A percentile compares a stretch with the other conserved stretches of the same genome.
phyloP scores from a whole-genome alignment of 768 basidiomycete species.

The Lentinula detonsa region DNA sequence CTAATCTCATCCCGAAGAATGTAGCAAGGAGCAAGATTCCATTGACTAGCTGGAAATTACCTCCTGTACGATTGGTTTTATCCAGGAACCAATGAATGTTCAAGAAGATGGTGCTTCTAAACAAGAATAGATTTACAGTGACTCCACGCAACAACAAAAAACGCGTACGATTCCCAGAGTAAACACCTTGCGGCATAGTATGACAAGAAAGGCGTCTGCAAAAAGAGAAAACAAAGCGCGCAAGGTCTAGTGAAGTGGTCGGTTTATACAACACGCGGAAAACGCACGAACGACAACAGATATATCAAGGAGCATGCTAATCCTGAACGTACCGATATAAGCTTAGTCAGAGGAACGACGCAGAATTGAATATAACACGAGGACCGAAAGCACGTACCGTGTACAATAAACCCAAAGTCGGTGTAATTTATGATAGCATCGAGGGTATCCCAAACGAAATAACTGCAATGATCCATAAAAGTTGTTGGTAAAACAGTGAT shows the following conservation, averaged over 20 bases:
- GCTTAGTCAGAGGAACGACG: background rate
- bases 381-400: slow-evolving; percentile 39
- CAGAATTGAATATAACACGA: background rate
- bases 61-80: slow-evolving; percentile 68
- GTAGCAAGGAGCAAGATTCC: slow-evolving; percentile 57
- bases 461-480: slow-evolving; percentile 27
- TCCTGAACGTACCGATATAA: slow-evolving; percentile 26
- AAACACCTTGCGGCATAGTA: slow-evolving; percentile 77
- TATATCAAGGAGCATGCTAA: slow-evolving; percentile 62
- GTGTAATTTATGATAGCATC: slow-evolving; percentile 65
- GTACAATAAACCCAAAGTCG: slow-evolving; percentile 70
- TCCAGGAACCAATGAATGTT: slow-evolving; percentile 87
- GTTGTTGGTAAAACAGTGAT: background rate
- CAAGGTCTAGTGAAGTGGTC: slow-evolving; percentile 1
- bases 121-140: background rate
- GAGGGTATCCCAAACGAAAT: slow-evolving; percentile 81
- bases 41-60: slow-evolving; percentile 62
- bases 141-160: slow-evolving; percentile 1
- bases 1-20: slow-evolving; percentile 66
- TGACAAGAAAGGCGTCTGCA: slow-evolving; percentile 65
- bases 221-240: background rate
- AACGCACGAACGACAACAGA: slow-evolving; percentile 61
- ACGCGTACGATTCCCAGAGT: slow-evolving; percentile 70
- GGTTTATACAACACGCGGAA: slow-evolving; percentile 5
- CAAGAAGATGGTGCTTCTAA: slow-evolving; percentile 78